Base-by-base conservation (phyloP, 2,329 filamentous ascomycete species). In the Alternaria solani region DNA sequence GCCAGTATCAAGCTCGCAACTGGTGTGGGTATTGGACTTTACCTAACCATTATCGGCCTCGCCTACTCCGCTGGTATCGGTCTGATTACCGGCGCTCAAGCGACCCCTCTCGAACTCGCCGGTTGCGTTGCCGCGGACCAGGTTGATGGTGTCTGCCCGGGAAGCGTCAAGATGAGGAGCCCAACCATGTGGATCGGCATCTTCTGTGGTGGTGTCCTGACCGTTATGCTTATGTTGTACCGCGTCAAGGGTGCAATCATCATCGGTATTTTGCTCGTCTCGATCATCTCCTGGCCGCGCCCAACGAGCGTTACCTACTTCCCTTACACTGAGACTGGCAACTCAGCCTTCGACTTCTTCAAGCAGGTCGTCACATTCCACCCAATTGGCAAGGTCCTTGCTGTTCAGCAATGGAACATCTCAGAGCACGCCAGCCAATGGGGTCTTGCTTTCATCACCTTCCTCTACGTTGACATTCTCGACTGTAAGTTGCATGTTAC, bases 391-490 rank as follows among this genome's bases (percentile, higher is more conserved):
- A 85, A 86, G 49, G 89, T 87, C 5, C 84, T 96, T 14, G 85
- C 84, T 34, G 92, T 89, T 1, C 91, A 93, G 73, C 81, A 92
- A 58, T 96, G 91, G 89, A 81, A 91, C 68, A 82, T 96, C 25
- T 80, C 84, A 7, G 83, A 83, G 5, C 88, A 92, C 58, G 88
- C 90, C 11, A 87, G 87, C 4, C 89, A 95, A 72, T 96, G 96
- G 72, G 91, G 90, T 28, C 84, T 95, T 51, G 93, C 93, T 0
- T 88, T 96, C 65, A 89, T 96, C 77, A 96, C 93, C 2, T 96
- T 96, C 81, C 84, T 96, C 23, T 96, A 96, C 72, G 92, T 96
- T 66, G 93, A 96, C 72, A 94, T 96, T 62, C 87, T 96, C 44
- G 93, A 96, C 78, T 89, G 88, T 71, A 61, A 61, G 68, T 65